These are phyloP conservation scores for Verticillium nonalfalfae DNA, from an alignment of 2,329 filamentous ascomycete genomes.

Conservation along the genomic window DNA sequence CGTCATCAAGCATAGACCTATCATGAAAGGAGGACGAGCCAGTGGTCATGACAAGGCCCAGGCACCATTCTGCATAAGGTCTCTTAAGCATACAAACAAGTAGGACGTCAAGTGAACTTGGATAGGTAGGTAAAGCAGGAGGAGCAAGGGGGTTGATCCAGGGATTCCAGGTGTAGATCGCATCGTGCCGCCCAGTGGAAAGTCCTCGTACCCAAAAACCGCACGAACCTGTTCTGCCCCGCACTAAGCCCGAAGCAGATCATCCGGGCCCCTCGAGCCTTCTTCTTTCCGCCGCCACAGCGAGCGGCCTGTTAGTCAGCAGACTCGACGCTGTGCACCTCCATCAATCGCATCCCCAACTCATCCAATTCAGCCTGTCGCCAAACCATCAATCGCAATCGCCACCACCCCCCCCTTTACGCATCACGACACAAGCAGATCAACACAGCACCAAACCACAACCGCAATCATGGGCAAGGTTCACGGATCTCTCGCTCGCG, in stretches of 20 bases:
- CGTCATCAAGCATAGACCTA: too few relatives aligned
- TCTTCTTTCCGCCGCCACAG: background rate
- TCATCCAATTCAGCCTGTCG: background rate
- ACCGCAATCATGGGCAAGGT: constrained; percentile 75
- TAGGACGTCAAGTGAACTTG: too few relatives aligned
- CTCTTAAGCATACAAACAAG: too few relatives aligned
- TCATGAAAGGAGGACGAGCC: too few relatives aligned
- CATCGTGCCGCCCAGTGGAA: background rate
- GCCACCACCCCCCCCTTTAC: background rate
- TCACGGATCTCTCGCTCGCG: constrained; percentile 89
- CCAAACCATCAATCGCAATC: background rate
- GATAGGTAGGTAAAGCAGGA: too few relatives aligned
- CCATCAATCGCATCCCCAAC: background rate
- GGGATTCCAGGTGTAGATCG: too few relatives aligned
- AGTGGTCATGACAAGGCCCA: too few relatives aligned
- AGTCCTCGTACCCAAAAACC: too few relatives aligned
- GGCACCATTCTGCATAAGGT: too few relatives aligned
- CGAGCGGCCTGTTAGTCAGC: background rate
- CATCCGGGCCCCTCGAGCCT: background rate
- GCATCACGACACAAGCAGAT: background rate
- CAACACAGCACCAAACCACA: constrained; percentile 13
- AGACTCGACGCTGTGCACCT: background rate
- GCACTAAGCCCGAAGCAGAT: constrained; percentile 1
- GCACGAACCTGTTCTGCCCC: background rate
- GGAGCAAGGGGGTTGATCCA: too few relatives aligned